Evolutionary conservation across 331 rosid genomes (phyloP).

Genomic region (Pyracantha coccinea): DNA sequence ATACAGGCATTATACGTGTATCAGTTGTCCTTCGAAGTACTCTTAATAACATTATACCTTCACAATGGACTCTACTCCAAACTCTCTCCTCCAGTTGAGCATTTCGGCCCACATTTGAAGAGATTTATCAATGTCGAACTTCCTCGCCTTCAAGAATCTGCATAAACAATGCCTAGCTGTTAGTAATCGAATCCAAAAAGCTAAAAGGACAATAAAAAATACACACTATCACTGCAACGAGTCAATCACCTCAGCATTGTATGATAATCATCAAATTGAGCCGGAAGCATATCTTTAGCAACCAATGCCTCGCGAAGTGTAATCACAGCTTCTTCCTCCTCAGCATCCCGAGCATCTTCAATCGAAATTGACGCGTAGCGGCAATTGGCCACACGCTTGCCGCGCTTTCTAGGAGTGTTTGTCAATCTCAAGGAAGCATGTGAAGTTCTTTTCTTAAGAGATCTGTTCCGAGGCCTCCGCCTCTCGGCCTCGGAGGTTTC

Average conservation of each 20-base stretch:
- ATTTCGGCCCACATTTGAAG: conserved; percentile 88
- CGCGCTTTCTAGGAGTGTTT: conserved; percentile 55
- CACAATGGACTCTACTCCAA: conserved; percentile 58
- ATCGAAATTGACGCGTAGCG: conserved; percentile 50
- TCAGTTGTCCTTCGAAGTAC: background rate
- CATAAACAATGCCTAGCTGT: conserved; percentile 15
- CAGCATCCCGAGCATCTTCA: conserved; percentile 85
- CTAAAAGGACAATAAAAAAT: background rate
- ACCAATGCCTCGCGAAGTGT: conserved; percentile 50
- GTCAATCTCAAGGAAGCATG: conserved; percentile 57
- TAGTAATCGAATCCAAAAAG: conserved; percentile 3
- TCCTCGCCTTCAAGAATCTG: conserved; percentile 94
- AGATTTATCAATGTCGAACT: conserved; percentile 80
- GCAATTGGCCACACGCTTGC: conserved; percentile 63
- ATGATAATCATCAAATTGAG: conserved; percentile 79
- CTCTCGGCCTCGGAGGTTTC: conserved; percentile 86
- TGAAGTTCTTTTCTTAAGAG: conserved; percentile 63
- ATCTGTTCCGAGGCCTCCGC: conserved; percentile 57
- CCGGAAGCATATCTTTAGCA: conserved; percentile 57
- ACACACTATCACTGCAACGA: background rate
- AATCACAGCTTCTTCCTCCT: conserved; percentile 81
- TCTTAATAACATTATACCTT: conserved; percentile 40
- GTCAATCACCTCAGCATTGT: conserved; percentile 70
- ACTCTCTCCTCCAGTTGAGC: conserved; percentile 88
- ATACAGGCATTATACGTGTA: background rate